These are phyloP conservation scores for Ustilago trichophora DNA, from an alignment of 1,284 basidiomycete species.

Conservation along the genomic window DNA sequence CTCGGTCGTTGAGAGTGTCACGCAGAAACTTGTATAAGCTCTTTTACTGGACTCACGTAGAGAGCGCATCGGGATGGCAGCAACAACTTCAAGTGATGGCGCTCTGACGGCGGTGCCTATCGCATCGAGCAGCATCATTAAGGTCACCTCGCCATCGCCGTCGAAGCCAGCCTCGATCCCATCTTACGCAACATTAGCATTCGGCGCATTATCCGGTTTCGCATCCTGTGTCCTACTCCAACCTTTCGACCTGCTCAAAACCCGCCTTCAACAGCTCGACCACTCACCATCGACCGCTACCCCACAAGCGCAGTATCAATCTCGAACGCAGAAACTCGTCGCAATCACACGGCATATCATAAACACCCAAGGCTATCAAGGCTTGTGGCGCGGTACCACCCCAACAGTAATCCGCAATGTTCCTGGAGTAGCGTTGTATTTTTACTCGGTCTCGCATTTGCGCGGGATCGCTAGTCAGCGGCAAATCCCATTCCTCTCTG, in stretches of 20 bases:
- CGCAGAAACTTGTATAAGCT: too few relatives aligned
- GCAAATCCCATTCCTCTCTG: constrained; percentile 57
- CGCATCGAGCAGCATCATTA: background rate
- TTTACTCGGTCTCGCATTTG: constrained; percentile 62
- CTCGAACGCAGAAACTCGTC: constrained; percentile 41
- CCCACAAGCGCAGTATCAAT: constrained; percentile 8
- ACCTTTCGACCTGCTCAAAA: constrained; percentile 65
- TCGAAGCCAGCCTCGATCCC: constrained; percentile 28
- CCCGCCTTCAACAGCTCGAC: constrained; percentile 60
- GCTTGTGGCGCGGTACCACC: constrained; percentile 63
- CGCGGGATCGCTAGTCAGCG: constrained; percentile 45
- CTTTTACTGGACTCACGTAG: too few relatives aligned
- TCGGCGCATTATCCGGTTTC: constrained; percentile 60
- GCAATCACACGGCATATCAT: constrained; percentile 41
- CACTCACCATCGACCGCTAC: constrained; percentile 2
- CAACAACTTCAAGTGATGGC: too few relatives aligned
- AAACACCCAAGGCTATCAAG: constrained; percentile 49
- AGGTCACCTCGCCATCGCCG: background rate
- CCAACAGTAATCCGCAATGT: constrained; percentile 64
- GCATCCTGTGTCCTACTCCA: constrained; percentile 63
- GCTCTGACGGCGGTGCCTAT: too few relatives aligned
- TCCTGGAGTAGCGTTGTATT: constrained; percentile 65
- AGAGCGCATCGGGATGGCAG: too few relatives aligned
- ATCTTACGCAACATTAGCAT: constrained; percentile 57
- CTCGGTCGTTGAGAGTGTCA: too few relatives aligned